A percentile compares a stretch with the other conserved stretches of the same genome.
phyloP scores from a whole-genome alignment of 2,329 filamentous ascomycete genomes.

The Monilinia laxa region DNA sequence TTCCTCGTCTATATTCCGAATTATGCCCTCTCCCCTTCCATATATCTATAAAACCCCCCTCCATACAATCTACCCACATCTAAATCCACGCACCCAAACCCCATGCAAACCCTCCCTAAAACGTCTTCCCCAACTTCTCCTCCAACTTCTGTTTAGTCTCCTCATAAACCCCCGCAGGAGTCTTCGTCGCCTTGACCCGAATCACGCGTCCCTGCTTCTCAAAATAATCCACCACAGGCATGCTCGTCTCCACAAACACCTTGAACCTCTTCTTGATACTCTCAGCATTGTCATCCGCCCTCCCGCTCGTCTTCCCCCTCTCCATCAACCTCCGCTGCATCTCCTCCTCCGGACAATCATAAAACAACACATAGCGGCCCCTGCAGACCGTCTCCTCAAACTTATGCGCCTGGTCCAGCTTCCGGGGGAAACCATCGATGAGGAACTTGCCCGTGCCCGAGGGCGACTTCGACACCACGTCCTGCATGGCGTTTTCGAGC shows the following conservation, averaged over 20 bases:
- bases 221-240: constrained; percentile 92
- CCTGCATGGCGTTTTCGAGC: constrained; percentile 89
- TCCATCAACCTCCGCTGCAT: constrained; percentile 53
- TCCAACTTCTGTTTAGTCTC: constrained; percentile 53
- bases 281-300: constrained; percentile 91
- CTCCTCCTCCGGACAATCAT: constrained; percentile 85
- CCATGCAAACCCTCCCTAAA: constrained; percentile 37
- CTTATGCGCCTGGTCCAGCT: constrained; percentile 93
- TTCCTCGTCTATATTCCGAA: constrained; percentile 20
- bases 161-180: constrained; percentile 61
- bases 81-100: neutral
- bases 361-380: constrained; percentile 85
- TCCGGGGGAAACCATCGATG: constrained; percentile 84
- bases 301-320: constrained; percentile 52
- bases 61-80: neutral
- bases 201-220: constrained; percentile 74
- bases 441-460: constrained; percentile 67
- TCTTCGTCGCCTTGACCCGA: constrained; percentile 70
- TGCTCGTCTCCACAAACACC: constrained; percentile 91
- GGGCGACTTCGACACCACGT: constrained; percentile 55
- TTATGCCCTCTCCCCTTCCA: constrained; percentile 19
- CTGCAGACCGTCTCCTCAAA: constrained; percentile 89
- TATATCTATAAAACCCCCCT: constrained; percentile 13
- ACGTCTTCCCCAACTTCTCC: constrained; percentile 49
- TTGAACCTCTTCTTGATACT: constrained; percentile 95